Conservation (phyloP, 73 alveolate species). For the Stentor coeruleus region DNA sequence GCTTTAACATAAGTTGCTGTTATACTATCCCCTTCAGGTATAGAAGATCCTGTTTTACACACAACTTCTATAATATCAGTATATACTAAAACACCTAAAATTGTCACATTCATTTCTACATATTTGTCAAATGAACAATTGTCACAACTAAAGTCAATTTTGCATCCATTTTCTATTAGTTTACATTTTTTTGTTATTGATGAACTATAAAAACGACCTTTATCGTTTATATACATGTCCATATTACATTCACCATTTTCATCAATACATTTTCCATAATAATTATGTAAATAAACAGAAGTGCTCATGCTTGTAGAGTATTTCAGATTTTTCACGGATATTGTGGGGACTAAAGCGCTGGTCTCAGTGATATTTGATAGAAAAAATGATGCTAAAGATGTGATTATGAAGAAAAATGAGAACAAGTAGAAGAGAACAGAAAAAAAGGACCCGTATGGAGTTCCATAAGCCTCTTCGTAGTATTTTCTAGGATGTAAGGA, state of each 20-base stretch:
- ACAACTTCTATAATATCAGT: not conserved
- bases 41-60: not conserved
- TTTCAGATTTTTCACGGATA: not conserved
- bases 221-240: too few species aligned
- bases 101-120: not conserved
- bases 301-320: too few species aligned
- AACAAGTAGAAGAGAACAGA: not conserved
- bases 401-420: not conserved
- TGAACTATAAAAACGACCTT: too few species aligned
- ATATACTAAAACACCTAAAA: not conserved
- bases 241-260: too few species aligned
- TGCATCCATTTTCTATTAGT: not conserved
- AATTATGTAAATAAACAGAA: too few species aligned
- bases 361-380: not conserved
- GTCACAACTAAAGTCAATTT: not conserved
- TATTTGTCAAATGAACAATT: not conserved
- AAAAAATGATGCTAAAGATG: not conserved
- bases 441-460: not conserved
- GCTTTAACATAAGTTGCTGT: not conserved
- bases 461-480: not conserved
- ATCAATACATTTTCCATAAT: too few species aligned
- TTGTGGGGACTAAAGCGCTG: not conserved
- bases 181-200: too few species aligned
- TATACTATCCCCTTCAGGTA: not conserved
- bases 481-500: not conserved